These are phyloP conservation scores for Dryadomyces quercus-mongolicae DNA, from an alignment of 2,329 filamentous ascomycete species.

Conservation along the genomic window DNA sequence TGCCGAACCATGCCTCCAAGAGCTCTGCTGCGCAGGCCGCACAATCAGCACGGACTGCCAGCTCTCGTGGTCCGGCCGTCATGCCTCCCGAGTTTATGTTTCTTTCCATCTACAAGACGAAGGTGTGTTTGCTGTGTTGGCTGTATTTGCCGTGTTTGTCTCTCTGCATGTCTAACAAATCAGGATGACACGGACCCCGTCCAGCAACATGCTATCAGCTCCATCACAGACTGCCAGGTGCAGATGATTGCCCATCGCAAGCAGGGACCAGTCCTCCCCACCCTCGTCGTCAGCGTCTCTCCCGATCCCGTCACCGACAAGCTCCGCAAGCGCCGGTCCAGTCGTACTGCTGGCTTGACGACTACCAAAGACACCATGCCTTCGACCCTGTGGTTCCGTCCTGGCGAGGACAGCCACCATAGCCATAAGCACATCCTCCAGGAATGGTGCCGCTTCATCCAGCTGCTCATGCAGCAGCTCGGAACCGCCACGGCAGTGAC, in stretches of 20 bases:
- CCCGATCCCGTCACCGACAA: slow-evolving; percentile 41
- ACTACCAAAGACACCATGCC: slow-evolving; percentile 35
- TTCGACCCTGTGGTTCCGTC: slow-evolving; percentile 44
- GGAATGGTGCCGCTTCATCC: slow-evolving; percentile 47
- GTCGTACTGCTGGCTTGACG: slow-evolving; percentile 45
- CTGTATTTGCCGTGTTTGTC: too few relatives aligned
- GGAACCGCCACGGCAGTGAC: not conserved
- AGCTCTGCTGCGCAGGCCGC: not conserved
- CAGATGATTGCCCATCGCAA: slow-evolving; percentile 50
- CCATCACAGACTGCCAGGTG: slow-evolving; percentile 44
- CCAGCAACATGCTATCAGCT: slow-evolving; percentile 39
- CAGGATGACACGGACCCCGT: slow-evolving; percentile 42
- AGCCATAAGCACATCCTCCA: slow-evolving; percentile 32
- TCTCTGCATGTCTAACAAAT: not conserved
- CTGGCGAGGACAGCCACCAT: slow-evolving; percentile 30
- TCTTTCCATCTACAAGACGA: slow-evolving; percentile 44
- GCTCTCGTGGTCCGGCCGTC: slow-evolving; percentile 19
- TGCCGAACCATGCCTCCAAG: too few relatives aligned
- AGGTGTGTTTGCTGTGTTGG: too few relatives aligned
- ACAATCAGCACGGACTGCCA: slow-evolving; percentile 15
- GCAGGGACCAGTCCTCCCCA: slow-evolving; percentile 45
- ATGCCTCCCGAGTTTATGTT: slow-evolving; percentile 28
- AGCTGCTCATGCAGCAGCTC: slow-evolving; percentile 23
- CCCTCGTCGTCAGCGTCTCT: slow-evolving; percentile 43
- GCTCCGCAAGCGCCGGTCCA: slow-evolving; percentile 51